Evolutionary conservation across 805 yeast genomes (phyloP), one percentile per base, ranked within the genome.

Genomic region (Zygosaccharomyces pseudorouxii): DNA sequence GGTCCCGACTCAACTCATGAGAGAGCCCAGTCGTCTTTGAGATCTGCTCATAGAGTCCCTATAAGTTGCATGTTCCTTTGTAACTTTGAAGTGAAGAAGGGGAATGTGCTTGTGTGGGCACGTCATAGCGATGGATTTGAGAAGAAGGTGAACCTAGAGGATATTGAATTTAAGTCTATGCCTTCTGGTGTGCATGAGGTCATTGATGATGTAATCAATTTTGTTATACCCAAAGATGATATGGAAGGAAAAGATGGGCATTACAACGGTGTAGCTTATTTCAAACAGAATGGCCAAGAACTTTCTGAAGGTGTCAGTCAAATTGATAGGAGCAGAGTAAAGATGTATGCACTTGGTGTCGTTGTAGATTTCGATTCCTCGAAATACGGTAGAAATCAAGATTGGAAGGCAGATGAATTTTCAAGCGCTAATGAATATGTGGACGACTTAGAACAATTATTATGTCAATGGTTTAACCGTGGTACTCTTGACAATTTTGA

Each of bases 141-240:
- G 2, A 43, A 47, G 9, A 43, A 53, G 16, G 38, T 46, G 19
- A 28, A 52, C 27, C 57, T 79, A 22, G 63, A 71, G 27, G 75
- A 76, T 10, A 58, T 83, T 3, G 89, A 84, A 63, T 83, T 75
- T 65, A 78, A 80, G 54, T 71, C 82, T n/a, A 65, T 84, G 38
- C 89, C 89, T 0, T 80, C 87, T 0, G 89, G 90, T 1, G 68
- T 82, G 2, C 89, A 84, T 57, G 72, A 77, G 11, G 48, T 52
- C 3, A 70, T 71, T 2, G 62, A 63, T 11, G 89, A 84, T 57
- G 75, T 78, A 1, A 71, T 83, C 1, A 76, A 78, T 45, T 82
- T 83, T 63, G 74, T 72, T 2, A 62, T 70, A 5, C 67, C 71
- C 7, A 65, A 62, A 33, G 51, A 55, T n/a, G 48, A 52, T 9